Evolutionary conservation across 169 alveolate species (phyloP).

Genomic region (Besnoitia besnoiti): DNA sequence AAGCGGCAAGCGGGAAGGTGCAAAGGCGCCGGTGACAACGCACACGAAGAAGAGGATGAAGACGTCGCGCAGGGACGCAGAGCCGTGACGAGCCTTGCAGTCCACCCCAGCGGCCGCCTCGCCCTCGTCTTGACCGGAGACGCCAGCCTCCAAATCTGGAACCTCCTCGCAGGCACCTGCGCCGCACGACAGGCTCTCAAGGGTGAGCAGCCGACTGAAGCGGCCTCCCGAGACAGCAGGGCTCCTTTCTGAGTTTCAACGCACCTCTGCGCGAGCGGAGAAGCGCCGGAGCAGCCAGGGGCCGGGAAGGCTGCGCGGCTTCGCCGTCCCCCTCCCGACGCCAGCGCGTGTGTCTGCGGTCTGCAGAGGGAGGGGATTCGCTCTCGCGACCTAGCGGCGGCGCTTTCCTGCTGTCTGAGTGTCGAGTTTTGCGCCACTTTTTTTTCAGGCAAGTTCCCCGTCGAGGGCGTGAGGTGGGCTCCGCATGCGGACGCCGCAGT

Average conservation of each 20-base stretch:
- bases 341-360: too few relatives aligned
- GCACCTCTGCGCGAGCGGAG: too few relatives aligned
- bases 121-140: background rate
- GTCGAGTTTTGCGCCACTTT: background rate
- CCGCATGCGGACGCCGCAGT: background rate
- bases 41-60: background rate
- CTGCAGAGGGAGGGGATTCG: too few relatives aligned
- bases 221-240: too few relatives aligned
- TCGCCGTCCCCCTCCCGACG: too few relatives aligned
- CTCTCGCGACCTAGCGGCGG: too few relatives aligned
- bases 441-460: background rate
- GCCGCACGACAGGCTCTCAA: background rate
- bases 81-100: background rate
- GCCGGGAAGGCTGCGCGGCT: too few relatives aligned
- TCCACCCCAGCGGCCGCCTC: slow-evolving; percentile 9
- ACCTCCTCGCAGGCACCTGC: background rate
- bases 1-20: background rate
- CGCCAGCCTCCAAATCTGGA: background rate
- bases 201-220: too few relatives aligned
- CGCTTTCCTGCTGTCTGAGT: too few relatives aligned
- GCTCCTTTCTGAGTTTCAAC: too few relatives aligned
- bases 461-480: background rate
- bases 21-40: background rate
- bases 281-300: too few relatives aligned
- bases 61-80: background rate